A percentile compares a stretch with the other conserved stretches of the same genome.
These are phyloP conservation scores for Iberis pinnata DNA, from an alignment of 345 rosid genomes.

Conservation along the genomic window DNA sequence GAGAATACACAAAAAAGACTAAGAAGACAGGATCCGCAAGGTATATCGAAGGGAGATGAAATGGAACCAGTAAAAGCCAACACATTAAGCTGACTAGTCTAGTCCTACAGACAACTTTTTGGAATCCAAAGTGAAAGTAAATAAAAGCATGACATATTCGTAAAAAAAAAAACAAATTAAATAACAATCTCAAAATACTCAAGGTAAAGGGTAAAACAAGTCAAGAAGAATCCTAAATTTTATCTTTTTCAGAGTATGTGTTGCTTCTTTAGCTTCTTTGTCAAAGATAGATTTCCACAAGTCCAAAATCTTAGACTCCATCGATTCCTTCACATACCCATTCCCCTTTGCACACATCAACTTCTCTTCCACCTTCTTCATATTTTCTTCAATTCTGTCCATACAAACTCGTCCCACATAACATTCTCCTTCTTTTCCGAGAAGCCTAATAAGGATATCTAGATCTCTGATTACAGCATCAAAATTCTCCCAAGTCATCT, in stretches of 20 bases:
- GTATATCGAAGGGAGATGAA: too few relatives aligned
- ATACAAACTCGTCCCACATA: not conserved
- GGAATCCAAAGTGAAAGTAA: too few relatives aligned
- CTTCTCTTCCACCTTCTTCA: not conserved
- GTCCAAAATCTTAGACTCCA: not conserved
- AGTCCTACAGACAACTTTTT: too few relatives aligned
- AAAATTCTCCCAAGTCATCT: not conserved
- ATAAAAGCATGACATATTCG: too few relatives aligned
- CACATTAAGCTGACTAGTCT: too few relatives aligned
- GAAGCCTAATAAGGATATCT: not conserved
- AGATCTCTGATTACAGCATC: not conserved
- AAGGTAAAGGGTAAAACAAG: not conserved
- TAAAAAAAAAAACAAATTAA: too few relatives aligned
- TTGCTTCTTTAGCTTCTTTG: not conserved
- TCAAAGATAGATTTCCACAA: slow-evolving; percentile 1
- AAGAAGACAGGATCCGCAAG: too few relatives aligned
- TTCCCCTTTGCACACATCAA: slow-evolving; percentile 1
- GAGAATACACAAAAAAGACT: too few relatives aligned
- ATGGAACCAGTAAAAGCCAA: too few relatives aligned
- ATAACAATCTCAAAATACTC: too few relatives aligned
- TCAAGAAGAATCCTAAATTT: not conserved
- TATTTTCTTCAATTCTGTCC: not conserved
- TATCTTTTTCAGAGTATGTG: not conserved
- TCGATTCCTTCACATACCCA: slow-evolving; percentile 4
- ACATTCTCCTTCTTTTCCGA: not conserved